phyloP scores from a whole-genome alignment of 495 filamentous ascomycete genomes.

The Hypoxylon lenormandii region DNA sequence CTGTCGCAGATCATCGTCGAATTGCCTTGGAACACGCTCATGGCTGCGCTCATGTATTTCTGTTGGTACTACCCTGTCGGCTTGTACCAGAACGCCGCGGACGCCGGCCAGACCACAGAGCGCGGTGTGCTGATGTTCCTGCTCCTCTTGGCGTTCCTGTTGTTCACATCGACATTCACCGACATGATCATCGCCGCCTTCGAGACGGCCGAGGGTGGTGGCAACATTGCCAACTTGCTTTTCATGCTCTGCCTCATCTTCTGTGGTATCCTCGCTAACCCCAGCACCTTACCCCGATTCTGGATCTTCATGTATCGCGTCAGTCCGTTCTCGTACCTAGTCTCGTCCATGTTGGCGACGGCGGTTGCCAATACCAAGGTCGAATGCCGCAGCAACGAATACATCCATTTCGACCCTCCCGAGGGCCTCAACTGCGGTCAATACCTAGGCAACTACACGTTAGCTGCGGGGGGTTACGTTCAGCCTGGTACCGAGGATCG shows the following conservation, averaged over 20 bases:
- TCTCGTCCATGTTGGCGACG: constrained; percentile 71
- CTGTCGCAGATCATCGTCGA: constrained; percentile 80
- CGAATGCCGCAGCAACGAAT: constrained; percentile 71
- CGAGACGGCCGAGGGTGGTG: constrained; percentile 72
- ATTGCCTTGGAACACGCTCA: constrained; percentile 78
- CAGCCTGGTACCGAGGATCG: constrained; percentile 57
- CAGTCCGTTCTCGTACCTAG: constrained; percentile 78
- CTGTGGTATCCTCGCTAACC: constrained; percentile 77
- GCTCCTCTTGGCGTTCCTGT: constrained; percentile 71
- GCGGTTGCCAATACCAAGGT: constrained; percentile 70
- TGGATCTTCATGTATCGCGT: constrained; percentile 90
- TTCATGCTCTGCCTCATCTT: constrained; percentile 77
- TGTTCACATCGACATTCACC: constrained; percentile 78
- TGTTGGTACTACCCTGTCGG: constrained; percentile 87
- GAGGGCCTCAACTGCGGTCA: constrained; percentile 64
- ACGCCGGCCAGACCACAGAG: constrained; percentile 66
- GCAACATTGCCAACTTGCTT: constrained; percentile 73
- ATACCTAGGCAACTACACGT: constrained; percentile 64
- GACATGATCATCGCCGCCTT: constrained; percentile 76
- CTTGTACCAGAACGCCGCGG: constrained; percentile 74
- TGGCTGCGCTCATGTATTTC: constrained; percentile 75
- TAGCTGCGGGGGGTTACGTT: constrained; percentile 64
- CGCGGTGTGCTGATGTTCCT: constrained; percentile 77
- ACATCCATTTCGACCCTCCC: constrained; percentile 66
- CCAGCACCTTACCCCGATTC: constrained; percentile 72